phyloP scores from a whole-genome alignment of 75 land plant species.

The Ceratopteris richardii region DNA sequence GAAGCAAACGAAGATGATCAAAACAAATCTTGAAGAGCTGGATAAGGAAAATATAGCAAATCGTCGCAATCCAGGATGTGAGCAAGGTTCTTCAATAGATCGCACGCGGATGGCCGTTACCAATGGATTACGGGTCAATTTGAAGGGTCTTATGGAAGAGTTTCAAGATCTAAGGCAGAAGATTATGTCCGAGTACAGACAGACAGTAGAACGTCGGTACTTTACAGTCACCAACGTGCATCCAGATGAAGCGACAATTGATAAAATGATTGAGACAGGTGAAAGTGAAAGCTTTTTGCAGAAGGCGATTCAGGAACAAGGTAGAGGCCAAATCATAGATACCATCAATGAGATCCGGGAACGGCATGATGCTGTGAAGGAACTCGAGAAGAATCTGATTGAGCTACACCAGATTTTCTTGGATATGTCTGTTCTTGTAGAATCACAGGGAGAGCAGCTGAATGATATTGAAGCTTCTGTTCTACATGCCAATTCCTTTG shows the following conservation, averaged over 20 bases:
- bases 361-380: constrained; percentile 36
- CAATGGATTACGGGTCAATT: constrained; percentile 37
- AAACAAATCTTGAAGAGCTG: constrained; percentile 51
- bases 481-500: constrained; percentile 25
- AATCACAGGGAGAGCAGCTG: constrained; percentile 44
- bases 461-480: constrained; percentile 44
- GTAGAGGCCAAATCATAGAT: constrained; percentile 41
- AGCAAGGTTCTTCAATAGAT: constrained; percentile 38
- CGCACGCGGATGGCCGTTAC: constrained; percentile 34
- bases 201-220: constrained; percentile 43
- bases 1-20: constrained; percentile 37
- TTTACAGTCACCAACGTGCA: constrained; percentile 37
- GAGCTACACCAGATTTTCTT: constrained; percentile 49
- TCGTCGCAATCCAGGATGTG: constrained; percentile 29
- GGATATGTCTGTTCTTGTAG: constrained; percentile 60
- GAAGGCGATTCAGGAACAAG: constrained; percentile 28
- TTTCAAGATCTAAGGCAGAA: constrained; percentile 44
- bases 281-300: constrained; percentile 36
- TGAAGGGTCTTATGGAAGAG: constrained; percentile 54
- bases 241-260: constrained; percentile 44
- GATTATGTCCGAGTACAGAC: constrained; percentile 54
- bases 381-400: constrained; percentile 31
- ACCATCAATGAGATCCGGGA: constrained; percentile 32
- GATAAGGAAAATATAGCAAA: constrained; percentile 48
- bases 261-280: constrained; percentile 38